Conservation (phyloP, 2,329 filamentous ascomycete genomes). For the Fusarium oligoseptatum region DNA sequence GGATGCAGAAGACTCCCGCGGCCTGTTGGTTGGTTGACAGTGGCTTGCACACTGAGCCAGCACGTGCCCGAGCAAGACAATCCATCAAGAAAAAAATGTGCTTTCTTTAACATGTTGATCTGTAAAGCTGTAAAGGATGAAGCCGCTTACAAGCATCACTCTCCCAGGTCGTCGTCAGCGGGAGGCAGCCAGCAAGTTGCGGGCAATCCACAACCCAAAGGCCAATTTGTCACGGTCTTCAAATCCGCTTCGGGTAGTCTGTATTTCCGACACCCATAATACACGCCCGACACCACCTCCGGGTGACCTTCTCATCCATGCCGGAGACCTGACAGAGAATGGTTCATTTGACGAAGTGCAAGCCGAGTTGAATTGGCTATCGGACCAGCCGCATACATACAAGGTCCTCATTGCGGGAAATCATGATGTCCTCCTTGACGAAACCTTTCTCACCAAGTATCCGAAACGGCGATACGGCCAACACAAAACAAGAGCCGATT, state of each 20-base stretch:
- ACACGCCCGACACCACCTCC: slow-evolving; percentile 68
- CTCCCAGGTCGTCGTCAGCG: neutral
- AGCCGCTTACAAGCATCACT: neutral
- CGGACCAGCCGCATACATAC: slow-evolving; percentile 58
- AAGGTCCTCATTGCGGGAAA: slow-evolving; percentile 77
- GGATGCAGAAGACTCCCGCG: neutral
- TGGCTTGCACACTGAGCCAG: neutral
- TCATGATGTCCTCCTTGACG: slow-evolving; percentile 75
- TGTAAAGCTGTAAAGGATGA: neutral
- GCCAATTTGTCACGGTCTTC: neutral
- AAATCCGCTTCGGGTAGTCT: neutral
- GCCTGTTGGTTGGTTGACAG: neutral
- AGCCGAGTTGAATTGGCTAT: slow-evolving; percentile 52
- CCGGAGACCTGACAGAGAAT: slow-evolving; percentile 71
- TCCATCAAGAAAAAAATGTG: neutral
- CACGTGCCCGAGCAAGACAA: neutral
- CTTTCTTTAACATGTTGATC: neutral
- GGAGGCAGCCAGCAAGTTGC: neutral
- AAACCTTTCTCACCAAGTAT: slow-evolving; percentile 54
- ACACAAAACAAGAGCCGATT: slow-evolving; percentile 14
- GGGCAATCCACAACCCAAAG: neutral
- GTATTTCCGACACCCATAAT: slow-evolving; percentile 67
- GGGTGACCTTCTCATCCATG: slow-evolving; percentile 77
- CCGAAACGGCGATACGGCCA: slow-evolving; percentile 34
- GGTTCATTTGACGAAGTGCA: slow-evolving; percentile 56